phyloP scores from a whole-genome alignment of 2,329 filamentous ascomycete species.

The Tothia fuscella region DNA sequence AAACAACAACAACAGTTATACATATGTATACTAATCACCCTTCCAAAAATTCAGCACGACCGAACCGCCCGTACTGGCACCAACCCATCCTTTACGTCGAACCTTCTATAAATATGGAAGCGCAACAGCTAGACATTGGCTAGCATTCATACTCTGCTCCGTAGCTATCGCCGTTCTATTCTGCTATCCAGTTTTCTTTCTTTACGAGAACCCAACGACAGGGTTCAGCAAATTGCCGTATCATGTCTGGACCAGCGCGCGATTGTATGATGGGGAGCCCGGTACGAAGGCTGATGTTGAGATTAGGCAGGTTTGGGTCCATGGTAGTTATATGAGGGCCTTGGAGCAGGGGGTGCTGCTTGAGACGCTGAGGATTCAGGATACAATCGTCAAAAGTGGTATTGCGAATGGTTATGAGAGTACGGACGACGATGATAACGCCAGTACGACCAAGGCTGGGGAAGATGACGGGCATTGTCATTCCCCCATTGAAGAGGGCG shows the following conservation, averaged over 20 bases:
- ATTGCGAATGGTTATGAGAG: background rate
- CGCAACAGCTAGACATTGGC: slow-evolving; percentile 59
- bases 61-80: slow-evolving; percentile 54
- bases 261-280: slow-evolving; percentile 44
- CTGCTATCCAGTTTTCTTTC: slow-evolving; percentile 63
- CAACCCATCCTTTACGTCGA: slow-evolving; percentile 52
- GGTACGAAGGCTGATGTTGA: slow-evolving; percentile 54
- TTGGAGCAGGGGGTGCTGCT: slow-evolving; percentile 53
- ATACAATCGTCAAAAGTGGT: slow-evolving; percentile 42
- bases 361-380: slow-evolving; percentile 57
- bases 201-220: slow-evolving; percentile 60
- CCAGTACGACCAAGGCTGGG: background rate
- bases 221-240: slow-evolving; percentile 61
- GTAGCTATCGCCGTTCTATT: slow-evolving; percentile 57
- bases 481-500: background rate
- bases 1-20: background rate
- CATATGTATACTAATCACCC: background rate
- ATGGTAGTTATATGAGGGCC: slow-evolving; percentile 69
- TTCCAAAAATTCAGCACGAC: slow-evolving; percentile 47
- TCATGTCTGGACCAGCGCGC: slow-evolving; percentile 70
- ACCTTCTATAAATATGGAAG: slow-evolving; percentile 58
- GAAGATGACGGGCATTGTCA: background rate
- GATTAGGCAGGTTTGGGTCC: slow-evolving; percentile 72
- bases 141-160: slow-evolving; percentile 62
- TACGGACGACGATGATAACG: background rate